Conservation (phyloP, 257 asterid species). For the Fraxinus cuspidata region DNA sequence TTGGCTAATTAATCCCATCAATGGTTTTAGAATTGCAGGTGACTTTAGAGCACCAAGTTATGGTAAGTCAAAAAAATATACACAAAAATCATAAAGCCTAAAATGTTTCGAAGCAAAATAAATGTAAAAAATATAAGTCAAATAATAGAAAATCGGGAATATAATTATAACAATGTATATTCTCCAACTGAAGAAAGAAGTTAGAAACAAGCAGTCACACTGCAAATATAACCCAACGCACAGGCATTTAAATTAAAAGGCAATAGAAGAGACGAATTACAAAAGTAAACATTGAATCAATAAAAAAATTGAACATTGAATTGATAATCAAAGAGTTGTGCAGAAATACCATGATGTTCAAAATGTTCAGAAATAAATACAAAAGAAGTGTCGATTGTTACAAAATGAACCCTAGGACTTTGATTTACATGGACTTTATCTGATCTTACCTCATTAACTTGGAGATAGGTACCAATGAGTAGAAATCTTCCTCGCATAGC, state of each 20-base stretch:
- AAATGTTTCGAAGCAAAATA: slow-evolving; percentile 20
- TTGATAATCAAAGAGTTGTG: no score
- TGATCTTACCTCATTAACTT: slow-evolving; percentile 86
- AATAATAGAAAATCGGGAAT: not conserved
- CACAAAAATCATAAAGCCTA: slow-evolving; percentile 88
- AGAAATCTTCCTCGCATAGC: slow-evolving; percentile 99
- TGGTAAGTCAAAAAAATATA: slow-evolving; percentile 67
- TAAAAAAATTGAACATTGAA: no score
- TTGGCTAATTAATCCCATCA: slow-evolving; percentile 79
- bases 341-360: not conserved
- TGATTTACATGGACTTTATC: slow-evolving; percentile 9
- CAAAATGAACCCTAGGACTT: slow-evolving; percentile 1
- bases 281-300: no score
- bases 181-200: not conserved
- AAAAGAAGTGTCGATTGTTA: not conserved
- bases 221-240: no score
- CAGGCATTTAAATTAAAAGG: no score
- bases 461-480: slow-evolving; percentile 92
- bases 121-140: not conserved
- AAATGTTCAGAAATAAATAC: not conserved
- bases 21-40: slow-evolving; percentile 78
- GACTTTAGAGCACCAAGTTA: slow-evolving; percentile 76
- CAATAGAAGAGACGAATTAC: no score
- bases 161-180: no score
- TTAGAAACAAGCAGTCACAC: no score